Conservation (phyloP, 2,329 filamentous ascomycete species). For the Chaetothyriales sp. region DNA sequence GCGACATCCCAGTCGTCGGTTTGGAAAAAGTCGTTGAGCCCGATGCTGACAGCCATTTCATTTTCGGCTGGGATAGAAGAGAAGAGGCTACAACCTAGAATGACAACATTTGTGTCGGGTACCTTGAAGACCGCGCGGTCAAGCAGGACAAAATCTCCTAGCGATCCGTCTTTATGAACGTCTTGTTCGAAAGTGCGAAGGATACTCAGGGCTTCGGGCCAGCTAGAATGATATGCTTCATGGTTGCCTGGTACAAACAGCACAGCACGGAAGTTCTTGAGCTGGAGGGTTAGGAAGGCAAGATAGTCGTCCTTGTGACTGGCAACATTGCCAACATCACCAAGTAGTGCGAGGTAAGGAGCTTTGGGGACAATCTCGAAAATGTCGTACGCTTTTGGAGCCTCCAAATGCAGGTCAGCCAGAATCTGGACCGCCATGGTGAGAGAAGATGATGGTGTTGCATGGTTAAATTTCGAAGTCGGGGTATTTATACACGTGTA, state of each 20-base stretch:
- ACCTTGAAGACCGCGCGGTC: too few species aligned
- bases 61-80: too few species aligned
- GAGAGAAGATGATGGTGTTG: too few species aligned
- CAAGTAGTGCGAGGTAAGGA: constrained; percentile 40
- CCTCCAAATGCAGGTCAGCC: constrained; percentile 45
- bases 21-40: too few species aligned
- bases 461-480: too few species aligned
- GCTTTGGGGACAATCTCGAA: constrained; percentile 34
- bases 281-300: constrained; percentile 34
- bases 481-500: too few species aligned
- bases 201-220: constrained; percentile 3
- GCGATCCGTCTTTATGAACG: too few species aligned
- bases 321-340: constrained; percentile 37
- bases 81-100: too few species aligned
- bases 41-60: too few species aligned
- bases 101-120: too few species aligned
- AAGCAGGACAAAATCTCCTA: too few species aligned
- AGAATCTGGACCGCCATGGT: constrained; percentile 31
- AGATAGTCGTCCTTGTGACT: constrained; percentile 28
- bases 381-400: constrained; percentile 33
- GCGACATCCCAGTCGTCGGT: too few species aligned
- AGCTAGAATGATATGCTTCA: constrained; percentile 34
- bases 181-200: constrained; percentile 8
- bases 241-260: constrained; percentile 44
- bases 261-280: constrained; percentile 34